phyloP scores from a whole-genome alignment of 768 basidiomycete genomes.

The Amanita rimosa region DNA sequence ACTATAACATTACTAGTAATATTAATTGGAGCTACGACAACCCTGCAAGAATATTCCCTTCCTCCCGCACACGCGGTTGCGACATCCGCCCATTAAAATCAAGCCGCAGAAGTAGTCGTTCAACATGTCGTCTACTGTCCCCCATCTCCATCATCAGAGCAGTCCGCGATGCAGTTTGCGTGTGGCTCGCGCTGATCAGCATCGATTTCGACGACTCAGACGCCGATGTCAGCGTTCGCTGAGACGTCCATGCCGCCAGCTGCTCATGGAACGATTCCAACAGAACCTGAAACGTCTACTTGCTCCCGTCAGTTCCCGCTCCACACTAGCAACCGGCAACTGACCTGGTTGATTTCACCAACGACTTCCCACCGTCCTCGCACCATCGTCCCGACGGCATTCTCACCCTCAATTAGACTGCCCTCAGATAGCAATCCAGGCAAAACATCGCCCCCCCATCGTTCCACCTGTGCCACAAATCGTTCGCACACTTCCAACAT shows the following conservation, averaged over 20 bases:
- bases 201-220: slow-evolving; percentile 65
- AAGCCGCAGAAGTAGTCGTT: slow-evolving; percentile 68
- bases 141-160: slow-evolving; percentile 44
- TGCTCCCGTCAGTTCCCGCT: neutral
- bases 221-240: slow-evolving; percentile 53
- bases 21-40: slow-evolving; percentile 30
- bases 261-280: slow-evolving; percentile 76
- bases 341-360: slow-evolving; percentile 69
- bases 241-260: slow-evolving; percentile 64
- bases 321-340: slow-evolving; percentile 7
- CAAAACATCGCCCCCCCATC: slow-evolving; percentile 88
- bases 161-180: slow-evolving; percentile 39
- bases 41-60: slow-evolving; percentile 26
- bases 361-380: slow-evolving; percentile 58
- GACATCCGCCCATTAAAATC: slow-evolving; percentile 81
- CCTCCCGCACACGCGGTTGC: slow-evolving; percentile 23
- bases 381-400: slow-evolving; percentile 62
- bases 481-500: slow-evolving; percentile 79
- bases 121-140: slow-evolving; percentile 69
- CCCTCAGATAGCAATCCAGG: slow-evolving; percentile 79
- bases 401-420: slow-evolving; percentile 46
- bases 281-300: slow-evolving; percentile 53
- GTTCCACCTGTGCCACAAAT: slow-evolving; percentile 79
- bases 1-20: too few species aligned
- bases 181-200: slow-evolving; percentile 45